phyloP scores from a whole-genome alignment of 2,329 filamentous ascomycete genomes.

The Rhinocladiella similis region DNA sequence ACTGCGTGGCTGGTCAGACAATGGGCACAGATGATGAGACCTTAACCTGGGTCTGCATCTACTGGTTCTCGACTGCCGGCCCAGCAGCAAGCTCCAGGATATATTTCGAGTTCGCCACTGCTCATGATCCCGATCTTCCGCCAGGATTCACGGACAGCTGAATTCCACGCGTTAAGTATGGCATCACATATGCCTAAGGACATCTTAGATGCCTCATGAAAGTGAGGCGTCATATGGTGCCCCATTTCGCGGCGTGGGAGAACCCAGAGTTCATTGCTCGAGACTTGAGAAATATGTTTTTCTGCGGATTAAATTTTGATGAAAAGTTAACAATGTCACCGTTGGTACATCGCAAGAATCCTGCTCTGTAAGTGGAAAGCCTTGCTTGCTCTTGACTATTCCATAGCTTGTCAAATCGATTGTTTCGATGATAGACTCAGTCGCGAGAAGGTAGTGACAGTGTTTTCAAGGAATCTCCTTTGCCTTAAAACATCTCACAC shows the following conservation, averaged over 20 bases:
- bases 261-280: slow-evolving; percentile 45
- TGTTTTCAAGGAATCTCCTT: no score
- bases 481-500: no score
- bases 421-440: no score
- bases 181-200: slow-evolving; percentile 53
- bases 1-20: slow-evolving; percentile 72
- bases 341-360: no score
- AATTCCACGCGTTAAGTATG: slow-evolving; percentile 19
- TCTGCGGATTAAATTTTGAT: no score
- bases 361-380: no score
- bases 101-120: slow-evolving; percentile 64
- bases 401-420: no score
- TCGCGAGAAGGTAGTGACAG: no score
- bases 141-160: no score
- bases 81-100: slow-evolving; percentile 67
- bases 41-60: slow-evolving; percentile 68
- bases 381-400: no score
- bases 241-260: slow-evolving; percentile 56
- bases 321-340: no score
- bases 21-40: slow-evolving; percentile 76
- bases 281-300: slow-evolving; percentile 50
- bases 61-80: slow-evolving; percentile 68
- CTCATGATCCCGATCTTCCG: slow-evolving; percentile 54
- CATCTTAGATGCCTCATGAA: slow-evolving; percentile 49
- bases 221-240: slow-evolving; percentile 43